Evolutionary conservation across 805 yeast species (phyloP), one percentile per base, ranked within the genome.

Genomic region (Yarrowia bubula): DNA sequence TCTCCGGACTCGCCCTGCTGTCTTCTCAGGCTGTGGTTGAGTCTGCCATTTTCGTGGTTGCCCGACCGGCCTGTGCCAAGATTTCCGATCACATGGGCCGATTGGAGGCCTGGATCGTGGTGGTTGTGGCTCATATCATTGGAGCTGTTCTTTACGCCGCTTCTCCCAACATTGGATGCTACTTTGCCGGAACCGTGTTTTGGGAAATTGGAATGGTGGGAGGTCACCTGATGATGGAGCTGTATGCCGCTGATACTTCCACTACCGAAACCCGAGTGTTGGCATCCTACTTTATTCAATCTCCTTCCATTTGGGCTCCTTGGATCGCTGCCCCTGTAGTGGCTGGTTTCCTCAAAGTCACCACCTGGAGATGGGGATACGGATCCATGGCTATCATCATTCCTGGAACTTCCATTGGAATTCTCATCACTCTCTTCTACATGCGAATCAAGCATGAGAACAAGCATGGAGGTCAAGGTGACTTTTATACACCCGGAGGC

Each of bases 331-430:
- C 61, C 6, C 61, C 61, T 8, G 61, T 55, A 3, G 61, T 55
- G 3, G 61, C 61, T 7, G 61, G 61, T 1, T 55, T 55, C 47
- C 47, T 82, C 42, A 77, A 76, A 64, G 73, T 75, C 51, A 77
- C 80, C 47, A 78, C 78, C 43, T 81, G 84, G 84, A 74, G 82
- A 74, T 81, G 84, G 84, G 84, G 81, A 42, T 80, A 76, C 68
- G 83, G 83, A 66, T 76, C 79, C 71, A 81, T 80, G 70, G 77
- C 80, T 31, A 78, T 81, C 50, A 76, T 81, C 42, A 74, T 76
- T 69, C 82, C 83, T 4, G 77, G 61, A n/a, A 55, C 61, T 4
- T 39, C 47, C 8, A 31, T 55, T n/a, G 61, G 61, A 4, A 41
- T 55, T 13, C 28, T 55, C 2, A 22, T 55, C 13, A 31, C 38